Percentiles rank a stretch among this genome's conserved stretches.
These are phyloP conservation scores for Exophiala sp. DNA, from an alignment of 2,329 filamentous ascomycete genomes.

Conservation along the genomic window DNA sequence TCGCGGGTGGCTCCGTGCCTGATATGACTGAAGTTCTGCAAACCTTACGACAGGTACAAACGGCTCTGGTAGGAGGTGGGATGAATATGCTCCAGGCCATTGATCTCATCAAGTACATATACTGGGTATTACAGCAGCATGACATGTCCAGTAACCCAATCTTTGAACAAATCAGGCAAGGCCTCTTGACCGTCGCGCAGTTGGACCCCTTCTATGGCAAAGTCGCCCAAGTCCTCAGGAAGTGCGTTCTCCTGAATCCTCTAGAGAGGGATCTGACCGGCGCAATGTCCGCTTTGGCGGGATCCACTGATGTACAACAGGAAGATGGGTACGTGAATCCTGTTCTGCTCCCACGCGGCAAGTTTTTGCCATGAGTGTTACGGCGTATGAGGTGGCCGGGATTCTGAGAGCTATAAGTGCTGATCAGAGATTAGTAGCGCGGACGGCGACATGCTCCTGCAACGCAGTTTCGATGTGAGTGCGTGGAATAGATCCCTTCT, in stretches of 20 bases:
- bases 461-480: conserved; percentile 1
- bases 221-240: background rate
- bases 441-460: background rate
- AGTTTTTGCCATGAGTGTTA: too few species aligned
- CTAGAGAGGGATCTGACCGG: background rate
- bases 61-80: background rate
- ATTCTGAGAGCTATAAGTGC: too few species aligned
- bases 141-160: background rate
- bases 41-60: background rate
- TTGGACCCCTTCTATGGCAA: conserved; percentile 2
- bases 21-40: background rate
- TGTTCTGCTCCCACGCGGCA: background rate
- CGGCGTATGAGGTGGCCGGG: too few species aligned
- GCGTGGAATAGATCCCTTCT: background rate
- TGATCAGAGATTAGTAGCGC: background rate
- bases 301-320: background rate
- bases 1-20: background rate
- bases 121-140: background rate
- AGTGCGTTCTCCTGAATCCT: background rate
- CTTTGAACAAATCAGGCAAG: background rate
- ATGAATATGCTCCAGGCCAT: background rate
- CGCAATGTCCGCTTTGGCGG: background rate
- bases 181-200: background rate
- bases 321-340: background rate
- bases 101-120: conserved; percentile 2